phyloP scores from a whole-genome alignment of 1,284 basidiomycete species.

The Apiotrichum sp. region DNA sequence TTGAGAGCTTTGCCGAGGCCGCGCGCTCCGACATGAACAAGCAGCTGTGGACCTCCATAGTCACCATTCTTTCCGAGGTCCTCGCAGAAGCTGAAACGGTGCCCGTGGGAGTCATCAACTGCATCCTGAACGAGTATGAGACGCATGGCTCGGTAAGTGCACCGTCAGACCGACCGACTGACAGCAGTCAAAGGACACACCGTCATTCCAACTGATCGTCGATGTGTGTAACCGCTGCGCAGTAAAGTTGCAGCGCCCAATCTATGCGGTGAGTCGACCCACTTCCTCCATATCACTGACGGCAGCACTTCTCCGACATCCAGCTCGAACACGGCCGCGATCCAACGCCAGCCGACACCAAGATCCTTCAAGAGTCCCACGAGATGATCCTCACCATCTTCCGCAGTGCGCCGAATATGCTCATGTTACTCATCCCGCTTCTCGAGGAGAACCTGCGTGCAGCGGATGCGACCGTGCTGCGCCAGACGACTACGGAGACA shows the following conservation, averaged over 20 bases:
- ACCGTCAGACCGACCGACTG: background rate
- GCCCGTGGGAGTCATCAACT: constrained; percentile 71
- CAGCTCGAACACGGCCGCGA: constrained; percentile 56
- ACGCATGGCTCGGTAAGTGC: constrained; percentile 52
- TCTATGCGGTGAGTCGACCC: constrained; percentile 56
- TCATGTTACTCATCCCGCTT: constrained; percentile 86
- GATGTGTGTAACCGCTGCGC: constrained; percentile 77
- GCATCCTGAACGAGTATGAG: constrained; percentile 77
- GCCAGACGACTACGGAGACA: constrained; percentile 71
- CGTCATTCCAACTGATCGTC: constrained; percentile 77
- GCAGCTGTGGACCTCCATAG: constrained; percentile 81
- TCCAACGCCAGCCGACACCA: constrained; percentile 52
- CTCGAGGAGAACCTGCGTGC: constrained; percentile 84
- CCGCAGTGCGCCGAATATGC: constrained; percentile 68
- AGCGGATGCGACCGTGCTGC: constrained; percentile 62
- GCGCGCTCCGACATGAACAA: constrained; percentile 73
- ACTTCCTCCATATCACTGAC: background rate
- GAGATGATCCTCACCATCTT: constrained; percentile 79
- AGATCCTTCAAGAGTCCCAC: constrained; percentile 58
- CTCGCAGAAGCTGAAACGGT: constrained; percentile 77
- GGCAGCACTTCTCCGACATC: constrained; percentile 77
- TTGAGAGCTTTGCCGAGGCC: constrained; percentile 73
- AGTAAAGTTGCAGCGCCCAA: constrained; percentile 81
- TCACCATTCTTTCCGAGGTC: constrained; percentile 80
- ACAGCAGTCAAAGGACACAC: constrained; percentile 61